Evolutionary conservation across 2,329 filamentous ascomycete genomes (phyloP).

Genomic region (Botrytis deweyae): DNA sequence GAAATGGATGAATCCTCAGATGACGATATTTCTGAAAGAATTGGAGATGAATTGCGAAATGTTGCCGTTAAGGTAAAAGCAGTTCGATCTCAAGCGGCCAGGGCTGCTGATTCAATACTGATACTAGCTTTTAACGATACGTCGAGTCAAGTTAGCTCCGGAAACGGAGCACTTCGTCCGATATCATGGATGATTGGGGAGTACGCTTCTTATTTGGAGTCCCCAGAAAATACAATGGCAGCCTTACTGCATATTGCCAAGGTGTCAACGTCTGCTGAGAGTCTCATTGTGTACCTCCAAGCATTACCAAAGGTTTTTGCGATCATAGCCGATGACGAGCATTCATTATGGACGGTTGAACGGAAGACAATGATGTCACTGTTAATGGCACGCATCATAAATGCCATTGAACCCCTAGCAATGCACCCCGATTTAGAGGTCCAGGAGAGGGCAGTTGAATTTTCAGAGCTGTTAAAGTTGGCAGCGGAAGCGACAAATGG

Average conservation of each 20-base stretch:
- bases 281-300: conserved; percentile 79
- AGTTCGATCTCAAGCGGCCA: conserved; percentile 75
- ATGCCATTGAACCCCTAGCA: conserved; percentile 76
- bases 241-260: conserved; percentile 66
- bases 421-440: conserved; percentile 88
- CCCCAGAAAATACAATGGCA: conserved; percentile 70
- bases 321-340: conserved; percentile 63
- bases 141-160: conserved; percentile 54
- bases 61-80: conserved; percentile 88
- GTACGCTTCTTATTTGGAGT: conserved; percentile 70
- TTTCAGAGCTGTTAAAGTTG: conserved; percentile 83
- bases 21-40: conserved; percentile 59
- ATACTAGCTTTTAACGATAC: conserved; percentile 57
- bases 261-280: conserved; percentile 56
- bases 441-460: conserved; percentile 91
- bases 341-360: conserved; percentile 67
- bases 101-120: conserved; percentile 75
- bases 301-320: conserved; percentile 84
- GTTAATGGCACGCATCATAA: conserved; percentile 76
- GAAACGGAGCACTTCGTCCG: conserved; percentile 68
- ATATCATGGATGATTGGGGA: conserved; percentile 87
- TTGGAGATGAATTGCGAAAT: conserved; percentile 85
- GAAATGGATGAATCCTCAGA: conserved; percentile 21
- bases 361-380: conserved; percentile 74
- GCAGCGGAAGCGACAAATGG: conserved; percentile 76